Evolutionary conservation across 2,329 filamentous ascomycete species (phyloP).

Genomic region (Alternaria gaisen): DNA sequence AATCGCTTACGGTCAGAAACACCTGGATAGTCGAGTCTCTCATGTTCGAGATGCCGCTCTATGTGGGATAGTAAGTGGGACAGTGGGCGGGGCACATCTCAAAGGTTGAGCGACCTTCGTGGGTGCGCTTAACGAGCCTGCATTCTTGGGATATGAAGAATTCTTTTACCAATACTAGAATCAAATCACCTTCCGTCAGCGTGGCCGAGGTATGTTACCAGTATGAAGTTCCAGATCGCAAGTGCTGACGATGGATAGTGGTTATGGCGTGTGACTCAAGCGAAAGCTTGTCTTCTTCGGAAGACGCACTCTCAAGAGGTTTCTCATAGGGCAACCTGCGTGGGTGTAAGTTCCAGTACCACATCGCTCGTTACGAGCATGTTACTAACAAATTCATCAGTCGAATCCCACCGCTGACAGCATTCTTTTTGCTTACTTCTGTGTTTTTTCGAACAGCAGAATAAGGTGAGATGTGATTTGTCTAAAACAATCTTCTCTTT

Average conservation of each 20-base stretch:
- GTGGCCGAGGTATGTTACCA: background rate
- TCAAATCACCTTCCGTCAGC: background rate
- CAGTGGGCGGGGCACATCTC: background rate
- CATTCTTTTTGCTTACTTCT: constrained; percentile 1
- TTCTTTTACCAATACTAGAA: background rate
- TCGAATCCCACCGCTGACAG: constrained; percentile 16
- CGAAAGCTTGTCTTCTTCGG: constrained; percentile 8
- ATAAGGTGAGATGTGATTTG: background rate
- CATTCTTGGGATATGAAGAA: background rate
- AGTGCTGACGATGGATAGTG: background rate
- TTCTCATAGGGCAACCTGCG: constrained; percentile 18
- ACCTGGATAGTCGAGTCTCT: background rate
- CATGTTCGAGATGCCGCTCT: background rate
- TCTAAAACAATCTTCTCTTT: background rate
- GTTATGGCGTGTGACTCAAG: constrained; percentile 19
- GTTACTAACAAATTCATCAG: too few relatives aligned
- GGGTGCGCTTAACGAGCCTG: background rate
- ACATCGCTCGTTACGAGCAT: too few relatives aligned
- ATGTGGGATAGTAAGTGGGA: background rate
- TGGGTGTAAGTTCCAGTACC: background rate
- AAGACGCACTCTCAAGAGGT: constrained; percentile 1
- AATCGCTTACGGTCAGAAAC: background rate
- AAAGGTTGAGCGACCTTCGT: background rate
- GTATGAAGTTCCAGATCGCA: background rate
- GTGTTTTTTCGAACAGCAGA: background rate